Evolutionary conservation across 2,329 filamentous ascomycete genomes (phyloP), one percentile per base, ranked within the genome.

Genomic region (Didymella arachidicola): DNA sequence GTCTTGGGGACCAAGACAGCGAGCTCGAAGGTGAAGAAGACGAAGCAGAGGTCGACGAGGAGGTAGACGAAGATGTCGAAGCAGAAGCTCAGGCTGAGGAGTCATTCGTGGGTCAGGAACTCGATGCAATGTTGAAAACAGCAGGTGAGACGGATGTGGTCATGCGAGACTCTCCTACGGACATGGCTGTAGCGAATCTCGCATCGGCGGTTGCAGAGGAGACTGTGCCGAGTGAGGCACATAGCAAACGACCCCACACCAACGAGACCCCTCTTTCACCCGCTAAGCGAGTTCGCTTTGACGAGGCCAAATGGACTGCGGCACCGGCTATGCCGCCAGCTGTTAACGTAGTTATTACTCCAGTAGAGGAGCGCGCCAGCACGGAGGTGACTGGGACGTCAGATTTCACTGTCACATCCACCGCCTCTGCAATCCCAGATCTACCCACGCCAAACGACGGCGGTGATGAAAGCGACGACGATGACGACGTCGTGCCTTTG

Each of bases 51-150:
- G 65, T 64, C 27, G 60, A 62, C 3, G 65, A 67, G 30, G 60
- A 62, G 3, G 65, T 66, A 18, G 63, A 67, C 36, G 57, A 62
- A 8, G 60, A 64, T 11, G 56, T 64, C 1, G 59, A 60, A 12
- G 56, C 60, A 10, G 54, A 60, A 6, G 61, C 42, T 8, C 26
- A 87, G 84, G 65, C 85, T 87, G n/a, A 89, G 64, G 59, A 86
- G 85, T 60, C 84, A 66, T 59, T 79, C 82, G 11, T 70, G 30
- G 70, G 70, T 22, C 58, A 73, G 51, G 70, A 75, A 36, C 55
- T 72, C 10, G 70, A 74, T 18, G 46, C 61, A 2, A 36, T 72
- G 7, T 26, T 74, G 29, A 59, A 69, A 27, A 63, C 67, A 4
- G 66, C 64, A 8, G 59, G 53, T 11, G 61, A 61, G 16, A 43